Conservation (phyloP, 164 flowering plant genomes). For the Hamamelis virginiana region DNA sequence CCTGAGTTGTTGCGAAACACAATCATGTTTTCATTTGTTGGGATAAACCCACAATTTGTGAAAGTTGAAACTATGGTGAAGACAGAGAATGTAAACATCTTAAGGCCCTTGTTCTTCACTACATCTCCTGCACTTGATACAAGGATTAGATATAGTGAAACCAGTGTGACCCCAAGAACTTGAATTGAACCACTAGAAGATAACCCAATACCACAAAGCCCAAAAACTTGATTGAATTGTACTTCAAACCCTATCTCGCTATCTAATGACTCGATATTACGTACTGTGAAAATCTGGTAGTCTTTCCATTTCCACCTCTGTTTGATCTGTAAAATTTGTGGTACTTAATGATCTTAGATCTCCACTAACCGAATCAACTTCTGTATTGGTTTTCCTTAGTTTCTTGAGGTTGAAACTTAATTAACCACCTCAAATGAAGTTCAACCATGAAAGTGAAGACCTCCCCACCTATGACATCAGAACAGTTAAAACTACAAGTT, state of each 20-base stretch:
- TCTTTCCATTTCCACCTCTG: constrained; percentile 14
- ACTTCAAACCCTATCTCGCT: constrained; percentile 21
- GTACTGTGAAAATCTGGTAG: neutral
- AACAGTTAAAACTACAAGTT: constrained; percentile 61
- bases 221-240: constrained; percentile 25
- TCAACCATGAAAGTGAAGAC: constrained; percentile 60
- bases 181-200: constrained; percentile 20
- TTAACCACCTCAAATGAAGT: constrained; percentile 22
- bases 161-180: constrained; percentile 21
- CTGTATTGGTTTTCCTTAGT: neutral
- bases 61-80: constrained; percentile 55
- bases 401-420: constrained; percentile 19
- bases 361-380: neutral
- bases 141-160: constrained; percentile 21
- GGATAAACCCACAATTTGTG: constrained; percentile 64
- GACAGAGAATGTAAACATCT: constrained; percentile 28
- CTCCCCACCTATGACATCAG: constrained; percentile 76
- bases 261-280: neutral
- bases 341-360: neutral
- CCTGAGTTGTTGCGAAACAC: constrained; percentile 60
- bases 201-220: constrained; percentile 34
- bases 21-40: constrained; percentile 84
- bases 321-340: constrained; percentile 1
- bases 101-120: constrained; percentile 33
- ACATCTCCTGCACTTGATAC: constrained; percentile 31